Percentiles rank a stretch among this genome's conserved stretches.
phyloP scores from a whole-genome alignment of 371 early-diverging fungal species.

The Rhizopus sp. region DNA sequence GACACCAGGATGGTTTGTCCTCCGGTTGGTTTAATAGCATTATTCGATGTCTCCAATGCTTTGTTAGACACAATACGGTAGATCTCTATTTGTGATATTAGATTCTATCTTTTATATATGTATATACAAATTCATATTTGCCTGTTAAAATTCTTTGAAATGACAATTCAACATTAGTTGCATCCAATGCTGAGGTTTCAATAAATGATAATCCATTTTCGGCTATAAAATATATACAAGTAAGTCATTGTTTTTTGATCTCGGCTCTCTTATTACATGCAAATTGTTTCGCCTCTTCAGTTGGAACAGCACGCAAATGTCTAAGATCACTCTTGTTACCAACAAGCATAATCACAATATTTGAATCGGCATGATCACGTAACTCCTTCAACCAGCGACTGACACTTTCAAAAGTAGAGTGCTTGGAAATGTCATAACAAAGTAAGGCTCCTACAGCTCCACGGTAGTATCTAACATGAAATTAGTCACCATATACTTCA shows the following conservation, averaged over 20 bases:
- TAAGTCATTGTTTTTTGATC: not conserved
- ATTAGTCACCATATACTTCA: not conserved
- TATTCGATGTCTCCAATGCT: constrained; percentile 76
- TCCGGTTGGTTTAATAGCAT: constrained; percentile 71
- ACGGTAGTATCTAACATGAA: constrained; percentile 87
- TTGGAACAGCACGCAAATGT: constrained; percentile 86
- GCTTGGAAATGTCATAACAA: constrained; percentile 99
- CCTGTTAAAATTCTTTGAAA: constrained; percentile 29
- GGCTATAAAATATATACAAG: constrained; percentile 38
- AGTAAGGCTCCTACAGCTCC: constrained; percentile 99
- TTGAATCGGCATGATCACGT: constrained; percentile 93
- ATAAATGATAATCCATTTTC: constrained; percentile 88
- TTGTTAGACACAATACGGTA: constrained; percentile 93
- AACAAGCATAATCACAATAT: constrained; percentile 97
- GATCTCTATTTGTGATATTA: constrained; percentile 62
- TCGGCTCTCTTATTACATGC: constrained; percentile 40
- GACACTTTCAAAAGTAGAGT: constrained; percentile 93
- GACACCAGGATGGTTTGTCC: constrained; percentile 78
- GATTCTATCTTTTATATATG: constrained; percentile 1
- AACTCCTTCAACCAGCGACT: constrained; percentile 97
- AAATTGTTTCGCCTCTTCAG: constrained; percentile 90
- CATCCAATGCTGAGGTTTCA: constrained; percentile 90
- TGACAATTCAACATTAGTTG: constrained; percentile 81
- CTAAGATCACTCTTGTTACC: constrained; percentile 99
- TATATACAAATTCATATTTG: constrained; percentile 10